Evolutionary conservation across 1,139 yeast species (phyloP), one percentile per base, ranked within the genome.

Genomic region (Saccharomyces uvarum): DNA sequence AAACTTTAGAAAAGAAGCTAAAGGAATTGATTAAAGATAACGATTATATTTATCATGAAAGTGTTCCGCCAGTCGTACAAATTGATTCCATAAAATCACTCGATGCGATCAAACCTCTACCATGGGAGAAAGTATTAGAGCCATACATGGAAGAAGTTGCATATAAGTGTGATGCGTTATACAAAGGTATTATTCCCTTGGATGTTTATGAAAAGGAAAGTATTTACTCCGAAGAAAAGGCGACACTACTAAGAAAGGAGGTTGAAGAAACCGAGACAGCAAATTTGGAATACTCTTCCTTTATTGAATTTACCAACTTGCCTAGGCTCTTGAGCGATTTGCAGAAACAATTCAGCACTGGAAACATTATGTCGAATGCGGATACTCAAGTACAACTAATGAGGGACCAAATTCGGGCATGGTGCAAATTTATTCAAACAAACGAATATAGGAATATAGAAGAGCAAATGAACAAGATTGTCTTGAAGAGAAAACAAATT

Each of bases 141-240:
- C 77, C 82, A 2, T 78, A 84, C 4, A 75, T 88, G 63, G 82
- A 80, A 56, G 83, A 81, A 32, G 63, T 77, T 46, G 73, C 77
- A 56, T 74, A 74, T 42, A 75, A 76, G 28, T 80, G 81, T 56
- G 82, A 82, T 59, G 77, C 82, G 49, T 77, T 93, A 51, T 88
- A 86, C 70, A 85, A 78, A 54, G 86, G 85, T 60, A 88, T 93
- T 27, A 84, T 93, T 7, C 98, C 99, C 1, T 76, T 90, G 63
- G 81, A 84, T 49, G 88, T 91, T 38, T 96, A 90, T 67, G 97
- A 91, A 67, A 82, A 88, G 63, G 80, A 88, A 55, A 88, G 97
- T 62, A 76, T 83, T 60, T 93, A 93, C 68, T 87, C 96, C 0
- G 99, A 93, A 67, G 91, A 88, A 67, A 88, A 89, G 70, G 91